Evolutionary conservation across 73 alveolate species (phyloP), one percentile per base, ranked within the genome.

Genomic region (Effrenium voratum): DNA sequence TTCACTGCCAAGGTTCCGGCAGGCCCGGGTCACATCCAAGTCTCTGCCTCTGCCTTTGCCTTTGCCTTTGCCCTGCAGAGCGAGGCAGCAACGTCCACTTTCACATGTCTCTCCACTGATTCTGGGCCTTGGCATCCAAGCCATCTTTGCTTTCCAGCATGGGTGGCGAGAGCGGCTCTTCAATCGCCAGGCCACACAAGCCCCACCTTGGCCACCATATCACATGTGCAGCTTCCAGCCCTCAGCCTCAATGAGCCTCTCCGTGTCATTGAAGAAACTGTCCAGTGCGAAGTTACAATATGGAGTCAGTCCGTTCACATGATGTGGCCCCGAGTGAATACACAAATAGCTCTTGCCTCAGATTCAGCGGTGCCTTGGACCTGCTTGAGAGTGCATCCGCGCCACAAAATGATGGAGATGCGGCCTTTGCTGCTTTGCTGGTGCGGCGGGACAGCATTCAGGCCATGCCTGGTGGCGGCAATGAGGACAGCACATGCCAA

Each of bases 341-440:
- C n/a, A n/a, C n/a, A n/a, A n/a, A n/a, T n/a, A n/a, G n/a, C n/a
- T n/a, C n/a, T n/a, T n/a, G n/a, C n/a, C n/a, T n/a, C n/a, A n/a
- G n/a, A n/a, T n/a, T n/a, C n/a, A n/a, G n/a, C n/a, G n/a, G n/a
- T n/a, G n/a, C n/a, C n/a, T n/a, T n/a, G n/a, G n/a, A n/a, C n/a
- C n/a, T n/a, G n/a, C n/a, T n/a, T n/a, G n/a, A n/a, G n/a, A n/a
- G n/a, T n/a, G n/a, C n/a, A n/a, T n/a, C n/a, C n/a, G n/a, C n/a
- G 93, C 87, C 46, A 50, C 91, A 80, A 38, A 59, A 91, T 91
- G 79, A 91, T 70, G 47, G 98, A 91, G 91, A 91, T 91, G 4
- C 98, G 98, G 34, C 98, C 98, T 59, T 91, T 70, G 88, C 98
- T 55, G 28, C 63, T 44, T 79, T 91, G 98, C 91, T 91, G 91